phyloP scores from a whole-genome alignment of 192 early-diverging fungal species.

The Neocallimastix lanati region DNA sequence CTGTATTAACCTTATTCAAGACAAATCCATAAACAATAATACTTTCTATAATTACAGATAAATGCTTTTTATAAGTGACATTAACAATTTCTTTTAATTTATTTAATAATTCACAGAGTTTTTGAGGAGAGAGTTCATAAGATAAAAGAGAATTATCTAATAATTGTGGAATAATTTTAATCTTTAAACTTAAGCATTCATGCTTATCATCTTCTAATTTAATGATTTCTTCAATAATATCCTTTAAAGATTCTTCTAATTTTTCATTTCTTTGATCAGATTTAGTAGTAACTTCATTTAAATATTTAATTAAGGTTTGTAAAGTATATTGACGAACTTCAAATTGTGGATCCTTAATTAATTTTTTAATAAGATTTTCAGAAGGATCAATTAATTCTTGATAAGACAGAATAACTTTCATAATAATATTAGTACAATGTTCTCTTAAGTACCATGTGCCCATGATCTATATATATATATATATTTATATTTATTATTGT shows the following conservation, averaged over 20 bases:
- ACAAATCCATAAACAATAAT: neutral
- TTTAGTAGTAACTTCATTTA: neutral
- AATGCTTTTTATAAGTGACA: neutral
- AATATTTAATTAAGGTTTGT: neutral
- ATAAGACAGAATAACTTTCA: neutral
- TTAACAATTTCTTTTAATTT: neutral
- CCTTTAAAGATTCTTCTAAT: neutral
- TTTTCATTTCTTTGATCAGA: neutral
- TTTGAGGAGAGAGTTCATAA: neutral
- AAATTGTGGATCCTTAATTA: neutral
- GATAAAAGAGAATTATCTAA: neutral
- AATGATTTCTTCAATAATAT: neutral
- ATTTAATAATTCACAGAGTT: neutral
- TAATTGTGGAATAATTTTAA: neutral
- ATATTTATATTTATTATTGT: no score
- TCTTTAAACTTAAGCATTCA: neutral
- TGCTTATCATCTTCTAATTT: neutral
- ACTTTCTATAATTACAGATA: neutral
- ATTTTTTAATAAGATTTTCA: neutral
- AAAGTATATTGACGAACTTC: neutral
- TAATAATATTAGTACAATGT: neutral
- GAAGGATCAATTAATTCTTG: neutral
- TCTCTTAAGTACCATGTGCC: neutral
- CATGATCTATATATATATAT: neutral
- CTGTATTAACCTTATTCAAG: neutral